phyloP scores from a whole-genome alignment of 1,139 yeast genomes.

The Saccharomyces hybrid region DNA sequence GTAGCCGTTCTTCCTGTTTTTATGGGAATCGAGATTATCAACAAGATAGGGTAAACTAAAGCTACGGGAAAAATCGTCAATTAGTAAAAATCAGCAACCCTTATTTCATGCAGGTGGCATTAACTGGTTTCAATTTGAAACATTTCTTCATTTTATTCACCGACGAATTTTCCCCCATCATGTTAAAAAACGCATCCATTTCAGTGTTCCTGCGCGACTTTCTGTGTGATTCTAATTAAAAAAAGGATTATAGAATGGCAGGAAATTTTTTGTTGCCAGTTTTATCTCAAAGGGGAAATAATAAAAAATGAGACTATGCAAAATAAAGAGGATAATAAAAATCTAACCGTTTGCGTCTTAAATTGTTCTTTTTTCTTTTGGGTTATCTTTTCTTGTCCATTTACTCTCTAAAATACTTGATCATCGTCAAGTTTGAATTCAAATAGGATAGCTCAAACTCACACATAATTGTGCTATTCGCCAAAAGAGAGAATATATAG shows the following conservation, averaged over 20 bases:
- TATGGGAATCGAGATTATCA: not conserved
- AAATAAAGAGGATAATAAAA: not conserved
- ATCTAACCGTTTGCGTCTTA: slow-evolving; percentile 40
- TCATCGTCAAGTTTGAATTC: not conserved
- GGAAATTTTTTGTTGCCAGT: slow-evolving; percentile 6
- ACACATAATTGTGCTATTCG: not conserved
- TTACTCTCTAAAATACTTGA: not conserved
- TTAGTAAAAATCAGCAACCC: not conserved
- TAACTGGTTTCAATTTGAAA: not conserved
- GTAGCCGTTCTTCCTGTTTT: not conserved
- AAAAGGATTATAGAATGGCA: not conserved
- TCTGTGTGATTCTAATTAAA: not conserved
- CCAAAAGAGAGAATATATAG: not conserved
- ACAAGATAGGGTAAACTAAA: not conserved
- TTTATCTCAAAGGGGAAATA: not conserved
- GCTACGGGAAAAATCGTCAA: not conserved
- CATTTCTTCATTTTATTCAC: not conserved
- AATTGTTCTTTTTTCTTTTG: slow-evolving; percentile 39
- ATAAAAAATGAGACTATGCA: not conserved
- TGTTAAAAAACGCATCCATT: not conserved
- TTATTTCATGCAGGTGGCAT: not conserved
- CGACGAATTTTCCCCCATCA: not conserved
- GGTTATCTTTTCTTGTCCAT: not conserved
- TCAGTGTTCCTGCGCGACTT: not conserved
- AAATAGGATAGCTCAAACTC: not conserved